Evolutionary conservation across 306 rosid genomes (phyloP).

Genomic region (Arachis stenosperma): DNA sequence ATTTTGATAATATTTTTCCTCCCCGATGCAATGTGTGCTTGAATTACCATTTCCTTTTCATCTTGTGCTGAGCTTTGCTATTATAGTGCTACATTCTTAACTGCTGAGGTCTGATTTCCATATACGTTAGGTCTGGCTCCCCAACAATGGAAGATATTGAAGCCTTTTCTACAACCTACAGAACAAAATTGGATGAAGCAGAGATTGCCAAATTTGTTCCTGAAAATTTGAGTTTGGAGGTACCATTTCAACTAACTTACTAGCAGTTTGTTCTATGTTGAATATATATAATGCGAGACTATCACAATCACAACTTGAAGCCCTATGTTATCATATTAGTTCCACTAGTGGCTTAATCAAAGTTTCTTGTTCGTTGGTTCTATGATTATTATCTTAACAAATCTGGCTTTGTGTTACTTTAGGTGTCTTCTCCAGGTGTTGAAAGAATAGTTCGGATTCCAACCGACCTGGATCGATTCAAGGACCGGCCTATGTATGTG

Average conservation of each 20-base stretch:
- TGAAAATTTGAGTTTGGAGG: constrained; percentile 86
- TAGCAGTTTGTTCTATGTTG: constrained; percentile 13
- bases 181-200: constrained; percentile 78
- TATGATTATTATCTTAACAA: not conserved
- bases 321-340: not conserved
- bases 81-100: constrained; percentile 21
- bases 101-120: constrained; percentile 35
- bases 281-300: constrained; percentile 23
- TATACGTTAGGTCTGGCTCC: constrained; percentile 80
- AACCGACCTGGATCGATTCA: constrained; percentile 82
- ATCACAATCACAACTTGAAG: not conserved
- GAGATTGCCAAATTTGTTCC: constrained; percentile 77
- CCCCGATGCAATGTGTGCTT: constrained; percentile 7
- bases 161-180: constrained; percentile 74
- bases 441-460: constrained; percentile 86
- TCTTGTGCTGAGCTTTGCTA: constrained; percentile 26
- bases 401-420: constrained; percentile 38
- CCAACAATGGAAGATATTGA: constrained; percentile 87
- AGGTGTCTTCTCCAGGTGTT: constrained; percentile 99
- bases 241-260: constrained; percentile 40
- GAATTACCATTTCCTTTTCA: constrained; percentile 1
- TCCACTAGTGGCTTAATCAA: constrained; percentile 13
- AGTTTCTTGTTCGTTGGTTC: constrained; percentile 2
- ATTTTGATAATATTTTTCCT: not conserved
- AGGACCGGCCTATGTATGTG: constrained; percentile 82